Evolutionary conservation across 768 basidiomycete species (phyloP).

Genomic region (Phylloporus sp.): DNA sequence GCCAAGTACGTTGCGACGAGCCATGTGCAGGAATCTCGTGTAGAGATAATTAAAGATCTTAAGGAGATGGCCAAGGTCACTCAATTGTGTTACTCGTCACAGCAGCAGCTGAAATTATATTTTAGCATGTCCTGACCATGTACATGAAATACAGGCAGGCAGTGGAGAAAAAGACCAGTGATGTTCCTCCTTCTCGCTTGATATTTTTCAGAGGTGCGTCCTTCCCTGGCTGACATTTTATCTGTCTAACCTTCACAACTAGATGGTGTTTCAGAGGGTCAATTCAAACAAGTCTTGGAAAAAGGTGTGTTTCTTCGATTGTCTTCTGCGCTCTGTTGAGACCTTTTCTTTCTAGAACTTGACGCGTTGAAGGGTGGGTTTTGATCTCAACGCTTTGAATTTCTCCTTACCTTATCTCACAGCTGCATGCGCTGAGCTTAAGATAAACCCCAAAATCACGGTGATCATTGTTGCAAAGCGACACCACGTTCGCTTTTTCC

Average conservation of each 20-base stretch:
- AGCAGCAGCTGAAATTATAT: slow-evolving; percentile 9
- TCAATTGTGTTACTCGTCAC: background rate
- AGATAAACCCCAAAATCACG: slow-evolving; percentile 65
- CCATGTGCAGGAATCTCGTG: slow-evolving; percentile 61
- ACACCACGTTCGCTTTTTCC: slow-evolving; percentile 52
- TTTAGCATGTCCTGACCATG: slow-evolving; percentile 50
- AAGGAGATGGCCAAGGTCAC: slow-evolving; percentile 58
- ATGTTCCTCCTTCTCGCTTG: slow-evolving; percentile 57
- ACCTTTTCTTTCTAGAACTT: slow-evolving; percentile 43
- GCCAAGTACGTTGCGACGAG: slow-evolving; percentile 68
- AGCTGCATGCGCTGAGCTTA: slow-evolving; percentile 62
- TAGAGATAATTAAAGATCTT: slow-evolving; percentile 76
- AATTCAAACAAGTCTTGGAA: slow-evolving; percentile 47
- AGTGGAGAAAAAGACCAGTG: slow-evolving; percentile 47
- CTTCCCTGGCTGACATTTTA: background rate
- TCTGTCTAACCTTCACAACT: slow-evolving; percentile 1
- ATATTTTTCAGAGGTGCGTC: slow-evolving; percentile 71
- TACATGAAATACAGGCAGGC: slow-evolving; percentile 54
- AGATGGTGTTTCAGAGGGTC: slow-evolving; percentile 58
- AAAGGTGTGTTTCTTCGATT: slow-evolving; percentile 39
- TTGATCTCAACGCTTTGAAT: background rate
- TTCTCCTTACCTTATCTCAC: slow-evolving; percentile 5
- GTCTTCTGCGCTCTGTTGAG: background rate
- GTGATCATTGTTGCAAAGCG: slow-evolving; percentile 75
- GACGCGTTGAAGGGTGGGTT: slow-evolving; percentile 51